Evolutionary conservation across 1,139 yeast species (phyloP), one percentile per base, ranked within the genome.

Genomic region (Taphrina pruni): DNA sequence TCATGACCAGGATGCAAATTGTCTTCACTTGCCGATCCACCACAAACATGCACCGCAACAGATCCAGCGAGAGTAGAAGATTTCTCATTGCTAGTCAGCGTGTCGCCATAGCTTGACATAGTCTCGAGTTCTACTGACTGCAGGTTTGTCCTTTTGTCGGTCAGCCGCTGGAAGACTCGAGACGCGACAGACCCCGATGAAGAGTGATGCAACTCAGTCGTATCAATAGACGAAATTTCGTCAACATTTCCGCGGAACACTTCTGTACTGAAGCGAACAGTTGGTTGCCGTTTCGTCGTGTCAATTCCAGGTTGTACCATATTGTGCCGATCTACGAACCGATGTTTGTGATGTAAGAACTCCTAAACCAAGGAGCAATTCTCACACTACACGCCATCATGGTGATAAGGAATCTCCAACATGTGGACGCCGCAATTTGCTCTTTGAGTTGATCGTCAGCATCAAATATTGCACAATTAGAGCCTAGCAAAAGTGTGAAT

Each of bases 211-310:
- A n/a, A 12, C n/a, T 45, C 48, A 12, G 20, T 7, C 8, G 8
- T 35, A 50, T 21, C 21, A 8, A 21, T 7, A 11, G 54, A 8
- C 8, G 4, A 11, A 26, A 9, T n/a, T 21, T 21, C 54, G 9
- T 50, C 36, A 35, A 21, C 35, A 50, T 21, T 26, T 6, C n/a
- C 36, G 36, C 36, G 54, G 21, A 14, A 21, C 14, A 21, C 36
- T 14, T 54, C 57, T 32, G 57, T 35, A 17, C 43, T 35, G 57
- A 54, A 54, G 21, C 57, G 39, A 11, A 54, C 57, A 7, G 41
- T 54, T n/a, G 39, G 21, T 6, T 54, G 57, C 43, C 57, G 26
- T 17, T 54, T 45, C 48, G 48, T 26, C 32, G 32, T 26, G 32
- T 26, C 32, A 26, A 26, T 26, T 4, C 32, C 32, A 26, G 32